Evolutionary conservation across 768 basidiomycete genomes (phyloP).

Genomic region (Phlebiopsis gigantea): DNA sequence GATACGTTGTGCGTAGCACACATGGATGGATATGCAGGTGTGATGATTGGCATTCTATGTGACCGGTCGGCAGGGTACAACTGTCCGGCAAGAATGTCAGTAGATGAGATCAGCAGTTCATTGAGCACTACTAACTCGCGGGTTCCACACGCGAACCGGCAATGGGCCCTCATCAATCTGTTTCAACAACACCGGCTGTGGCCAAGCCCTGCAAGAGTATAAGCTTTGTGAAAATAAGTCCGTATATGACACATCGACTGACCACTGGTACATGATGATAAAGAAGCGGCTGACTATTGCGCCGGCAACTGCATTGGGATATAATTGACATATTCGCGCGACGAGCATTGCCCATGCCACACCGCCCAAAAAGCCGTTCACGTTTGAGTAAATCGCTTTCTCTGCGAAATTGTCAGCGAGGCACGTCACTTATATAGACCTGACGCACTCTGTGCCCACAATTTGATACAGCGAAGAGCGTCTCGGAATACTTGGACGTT

Average conservation of each 20-base stretch:
- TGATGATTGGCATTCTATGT: conserved; percentile 99
- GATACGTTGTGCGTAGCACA: conserved; percentile 98
- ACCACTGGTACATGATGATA: conserved; percentile 98
- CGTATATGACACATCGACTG: conserved; percentile 20
- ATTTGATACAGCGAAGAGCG: conserved; percentile 90
- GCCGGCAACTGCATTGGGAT: conserved; percentile 91
- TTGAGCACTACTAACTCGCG: conserved; percentile 51
- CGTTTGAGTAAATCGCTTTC: conserved; percentile 96
- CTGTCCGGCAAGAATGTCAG: conserved; percentile 29
- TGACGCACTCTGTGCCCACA: conserved; percentile 91
- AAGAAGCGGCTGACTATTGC: conserved; percentile 98
- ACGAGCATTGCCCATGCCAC: conserved; percentile 99
- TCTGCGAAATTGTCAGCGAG: conserved; percentile 38
- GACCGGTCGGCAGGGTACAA: conserved; percentile 86
- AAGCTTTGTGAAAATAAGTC: conserved; percentile 5
- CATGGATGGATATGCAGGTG: conserved; percentile 98
- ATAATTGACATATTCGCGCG: conserved; percentile 98
- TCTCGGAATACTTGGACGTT: conserved; percentile 93
- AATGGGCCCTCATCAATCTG: conserved; percentile 94
- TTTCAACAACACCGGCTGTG: conserved; percentile 94
- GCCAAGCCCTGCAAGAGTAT: conserved; percentile 77
- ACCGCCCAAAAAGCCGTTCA: conserved; percentile 95
- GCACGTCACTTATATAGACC: background rate
- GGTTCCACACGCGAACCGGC: conserved; percentile 97
- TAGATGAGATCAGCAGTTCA: background rate